Evolutionary conservation across 2,329 filamentous ascomycete species (phyloP).

Genomic region (Lasiodiplodia theobromae): DNA sequence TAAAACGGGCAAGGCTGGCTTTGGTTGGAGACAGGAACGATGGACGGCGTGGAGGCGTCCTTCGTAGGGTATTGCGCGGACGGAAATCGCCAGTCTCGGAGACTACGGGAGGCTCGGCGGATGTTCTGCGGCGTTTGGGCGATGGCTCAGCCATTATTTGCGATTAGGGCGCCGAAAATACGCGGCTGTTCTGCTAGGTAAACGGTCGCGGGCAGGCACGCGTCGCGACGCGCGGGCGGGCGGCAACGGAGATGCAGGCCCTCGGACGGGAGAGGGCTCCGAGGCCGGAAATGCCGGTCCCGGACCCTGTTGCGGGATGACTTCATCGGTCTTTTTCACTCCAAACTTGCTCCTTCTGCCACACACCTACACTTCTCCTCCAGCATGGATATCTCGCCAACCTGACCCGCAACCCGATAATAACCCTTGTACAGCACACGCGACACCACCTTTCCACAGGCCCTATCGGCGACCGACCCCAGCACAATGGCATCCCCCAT

Average conservation of each 20-base stretch:
- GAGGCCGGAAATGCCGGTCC: neutral
- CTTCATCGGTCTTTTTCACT: constrained; percentile 29
- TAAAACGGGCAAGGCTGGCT: constrained; percentile 48
- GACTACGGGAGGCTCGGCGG: constrained; percentile 28
- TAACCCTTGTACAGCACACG: neutral
- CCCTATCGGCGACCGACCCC: too few relatives aligned
- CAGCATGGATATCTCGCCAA: neutral
- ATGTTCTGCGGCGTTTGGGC: constrained; percentile 45
- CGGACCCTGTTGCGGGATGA: constrained; percentile 11
- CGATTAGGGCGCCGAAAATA: neutral
- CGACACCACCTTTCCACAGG: neutral
- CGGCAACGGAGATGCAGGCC: neutral
- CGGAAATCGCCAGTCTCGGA: constrained; percentile 25
- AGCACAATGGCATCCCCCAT: constrained; percentile 9
- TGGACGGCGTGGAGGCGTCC: constrained; percentile 42
- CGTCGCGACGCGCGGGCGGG: constrained; percentile 10
- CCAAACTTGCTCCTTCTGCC: neutral
- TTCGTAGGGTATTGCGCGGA: constrained; percentile 34
- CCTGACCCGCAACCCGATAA: neutral
- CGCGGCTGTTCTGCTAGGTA: neutral
- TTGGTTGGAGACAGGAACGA: constrained; percentile 51
- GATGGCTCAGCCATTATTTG: constrained; percentile 26
- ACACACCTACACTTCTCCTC: neutral
- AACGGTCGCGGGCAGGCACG: constrained; percentile 4
- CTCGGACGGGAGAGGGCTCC: constrained; percentile 11